These are phyloP conservation scores for Mortierella sp. DNA, from an alignment of 371 early-diverging fungal genomes.

Conservation along the genomic window DNA sequence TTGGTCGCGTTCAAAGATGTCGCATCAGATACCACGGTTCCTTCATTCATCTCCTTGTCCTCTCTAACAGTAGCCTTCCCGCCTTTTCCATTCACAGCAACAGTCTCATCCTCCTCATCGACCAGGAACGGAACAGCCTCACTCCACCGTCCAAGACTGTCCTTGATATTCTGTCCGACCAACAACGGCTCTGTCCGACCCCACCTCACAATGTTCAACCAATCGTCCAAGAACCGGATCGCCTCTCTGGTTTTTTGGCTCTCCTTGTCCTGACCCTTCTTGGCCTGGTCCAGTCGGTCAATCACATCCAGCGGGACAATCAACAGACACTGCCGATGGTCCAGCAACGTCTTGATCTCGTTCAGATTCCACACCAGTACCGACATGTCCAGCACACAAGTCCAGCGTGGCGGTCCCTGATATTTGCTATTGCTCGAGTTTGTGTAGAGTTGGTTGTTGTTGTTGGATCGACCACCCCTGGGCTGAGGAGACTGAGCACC, in stretches of 20 bases:
- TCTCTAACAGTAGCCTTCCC: neutral
- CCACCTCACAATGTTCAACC: constrained; percentile 46
- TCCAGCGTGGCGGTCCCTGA: constrained; percentile 26
- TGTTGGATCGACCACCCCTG: constrained; percentile 5
- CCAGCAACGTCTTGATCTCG: constrained; percentile 42
- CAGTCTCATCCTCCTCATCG: constrained; percentile 3
- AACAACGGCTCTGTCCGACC: constrained; percentile 38
- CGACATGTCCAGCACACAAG: constrained; percentile 49
- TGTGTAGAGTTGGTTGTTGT: constrained; percentile 3
- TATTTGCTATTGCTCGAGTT: constrained; percentile 11
- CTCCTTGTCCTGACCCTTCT: constrained; percentile 74
- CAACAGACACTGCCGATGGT: constrained; percentile 40
- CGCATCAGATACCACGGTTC: neutral
- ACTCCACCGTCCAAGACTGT: constrained; percentile 47
- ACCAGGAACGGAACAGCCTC: constrained; percentile 37
- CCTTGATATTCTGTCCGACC: constrained; percentile 45
- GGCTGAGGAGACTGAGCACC: neutral
- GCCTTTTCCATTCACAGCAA: neutral
- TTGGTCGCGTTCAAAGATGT: too few relatives aligned
- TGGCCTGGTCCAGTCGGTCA: constrained; percentile 77
- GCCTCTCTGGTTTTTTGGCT: constrained; percentile 81
- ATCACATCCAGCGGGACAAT: constrained; percentile 63
- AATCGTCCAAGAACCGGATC: constrained; percentile 82
- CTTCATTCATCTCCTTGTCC: too few relatives aligned
- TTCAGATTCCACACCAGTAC: constrained; percentile 44